Evolutionary conservation across 208 protist species (phyloP).

Genomic region (Crithidia fasciculata): DNA sequence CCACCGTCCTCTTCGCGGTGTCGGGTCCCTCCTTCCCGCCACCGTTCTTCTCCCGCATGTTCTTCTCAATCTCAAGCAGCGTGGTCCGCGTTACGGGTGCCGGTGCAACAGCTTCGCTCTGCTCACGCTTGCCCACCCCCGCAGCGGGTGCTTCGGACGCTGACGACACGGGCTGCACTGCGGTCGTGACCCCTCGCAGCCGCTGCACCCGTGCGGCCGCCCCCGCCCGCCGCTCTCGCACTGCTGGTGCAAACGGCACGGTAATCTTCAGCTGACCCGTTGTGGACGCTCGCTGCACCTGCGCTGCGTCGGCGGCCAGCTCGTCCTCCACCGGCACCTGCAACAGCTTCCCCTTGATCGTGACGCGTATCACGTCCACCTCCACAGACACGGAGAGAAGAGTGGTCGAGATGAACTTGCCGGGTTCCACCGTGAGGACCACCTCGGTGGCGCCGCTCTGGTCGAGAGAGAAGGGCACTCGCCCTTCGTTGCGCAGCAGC

Average conservation of each 20-base stretch:
- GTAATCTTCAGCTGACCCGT: constrained; percentile 87
- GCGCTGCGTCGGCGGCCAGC: constrained; percentile 59
- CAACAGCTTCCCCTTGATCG: constrained; percentile 94
- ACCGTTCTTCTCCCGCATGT: constrained; percentile 1
- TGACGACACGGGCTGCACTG: too few relatives aligned
- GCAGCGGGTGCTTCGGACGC: too few relatives aligned
- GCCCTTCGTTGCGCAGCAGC: constrained; percentile 93
- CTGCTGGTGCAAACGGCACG: constrained; percentile 67
- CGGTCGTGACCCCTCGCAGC: constrained; percentile 3
- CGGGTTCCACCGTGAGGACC: constrained; percentile 84
- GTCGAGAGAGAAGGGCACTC: constrained; percentile 86
- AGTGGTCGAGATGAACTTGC: constrained; percentile 95
- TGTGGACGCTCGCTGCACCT: constrained; percentile 76
- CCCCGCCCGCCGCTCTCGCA: constrained; percentile 38
- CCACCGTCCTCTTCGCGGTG: not conserved
- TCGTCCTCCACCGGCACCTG: constrained; percentile 91
- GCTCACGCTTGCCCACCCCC: too few relatives aligned
- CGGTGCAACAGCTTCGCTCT: not conserved
- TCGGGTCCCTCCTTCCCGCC: not conserved
- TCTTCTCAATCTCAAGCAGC: constrained; percentile 29
- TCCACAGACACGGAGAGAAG: constrained; percentile 93
- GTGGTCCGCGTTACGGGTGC: constrained; percentile 11
- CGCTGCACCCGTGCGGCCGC: constrained; percentile 6
- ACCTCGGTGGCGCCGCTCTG: constrained; percentile 77
- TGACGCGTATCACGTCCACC: constrained; percentile 89